Conservation (phyloP, 345 rosid species). For the Gossypioides kirkii region DNA sequence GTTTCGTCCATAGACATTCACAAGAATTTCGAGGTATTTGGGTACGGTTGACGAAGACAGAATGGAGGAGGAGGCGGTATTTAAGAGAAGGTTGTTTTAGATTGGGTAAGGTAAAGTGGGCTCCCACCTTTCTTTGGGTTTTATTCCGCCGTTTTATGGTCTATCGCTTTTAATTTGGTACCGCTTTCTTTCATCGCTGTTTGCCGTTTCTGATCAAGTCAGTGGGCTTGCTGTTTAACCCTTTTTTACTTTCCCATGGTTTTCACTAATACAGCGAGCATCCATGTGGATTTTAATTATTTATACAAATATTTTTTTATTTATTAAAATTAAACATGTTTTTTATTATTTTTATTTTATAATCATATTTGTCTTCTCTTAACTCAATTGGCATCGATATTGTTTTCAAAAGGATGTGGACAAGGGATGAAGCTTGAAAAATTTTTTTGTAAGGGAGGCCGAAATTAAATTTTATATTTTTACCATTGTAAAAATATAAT, state of each 20-base stretch:
- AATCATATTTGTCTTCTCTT: no score
- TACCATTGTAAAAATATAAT: no score
- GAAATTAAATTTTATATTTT: no score
- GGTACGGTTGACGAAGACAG: neutral
- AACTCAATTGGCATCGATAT: no score
- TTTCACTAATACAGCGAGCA: no score
- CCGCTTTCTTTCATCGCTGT: neutral
- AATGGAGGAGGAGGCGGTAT: neutral
- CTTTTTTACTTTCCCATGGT: neutral
- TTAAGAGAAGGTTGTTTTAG: neutral
- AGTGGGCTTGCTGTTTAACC: neutral
- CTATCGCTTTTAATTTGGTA: neutral
- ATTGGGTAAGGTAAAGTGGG: neutral
- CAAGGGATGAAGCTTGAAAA: no score
- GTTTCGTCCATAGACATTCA: constrained; percentile 16
- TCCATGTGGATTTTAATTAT: no score
- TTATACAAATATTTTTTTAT: no score
- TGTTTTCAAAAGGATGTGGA: no score
- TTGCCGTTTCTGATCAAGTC: neutral
- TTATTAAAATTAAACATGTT: no score
- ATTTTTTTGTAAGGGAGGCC: no score
- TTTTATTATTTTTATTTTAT: no score
- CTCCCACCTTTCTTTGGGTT: neutral
- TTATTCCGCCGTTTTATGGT: neutral
- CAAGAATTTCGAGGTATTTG: neutral